phyloP scores from a whole-genome alignment of 2,329 filamentous ascomycete genomes.

The Arthrobotrys pseudoclavata region DNA sequence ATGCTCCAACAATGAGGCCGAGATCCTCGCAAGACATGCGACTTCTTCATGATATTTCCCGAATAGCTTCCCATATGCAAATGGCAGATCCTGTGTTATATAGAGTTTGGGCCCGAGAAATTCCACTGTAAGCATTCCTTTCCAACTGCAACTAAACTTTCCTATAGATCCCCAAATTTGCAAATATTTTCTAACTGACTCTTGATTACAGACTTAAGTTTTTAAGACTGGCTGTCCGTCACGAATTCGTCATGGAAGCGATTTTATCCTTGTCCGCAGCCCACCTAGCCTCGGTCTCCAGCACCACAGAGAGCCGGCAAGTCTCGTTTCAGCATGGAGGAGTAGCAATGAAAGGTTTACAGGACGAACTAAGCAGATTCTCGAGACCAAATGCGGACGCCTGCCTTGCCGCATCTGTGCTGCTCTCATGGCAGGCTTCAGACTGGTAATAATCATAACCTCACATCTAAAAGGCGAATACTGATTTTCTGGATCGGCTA shows the following conservation, averaged over 20 bases:
- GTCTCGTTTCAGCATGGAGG: slow-evolving; percentile 91
- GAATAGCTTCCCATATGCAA: slow-evolving; percentile 85
- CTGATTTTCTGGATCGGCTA: slow-evolving; percentile 68
- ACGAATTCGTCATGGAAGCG: slow-evolving; percentile 93
- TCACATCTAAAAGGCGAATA: slow-evolving; percentile 39
- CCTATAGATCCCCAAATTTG: not conserved
- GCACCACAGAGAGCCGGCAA: slow-evolving; percentile 85
- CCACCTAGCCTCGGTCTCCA: slow-evolving; percentile 89
- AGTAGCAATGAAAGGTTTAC: slow-evolving; percentile 85
- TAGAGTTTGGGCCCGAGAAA: slow-evolving; percentile 91
- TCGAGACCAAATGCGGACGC: slow-evolving; percentile 90
- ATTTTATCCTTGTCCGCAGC: slow-evolving; percentile 94
- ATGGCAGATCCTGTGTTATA: slow-evolving; percentile 83
- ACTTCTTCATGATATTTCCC: slow-evolving; percentile 89
- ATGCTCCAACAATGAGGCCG: slow-evolving; percentile 78
- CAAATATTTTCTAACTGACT: slow-evolving; percentile 56
- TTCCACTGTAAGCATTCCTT: slow-evolving; percentile 80
- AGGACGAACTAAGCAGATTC: slow-evolving; percentile 87
- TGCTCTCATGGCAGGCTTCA: slow-evolving; percentile 94
- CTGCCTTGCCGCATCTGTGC: slow-evolving; percentile 87
- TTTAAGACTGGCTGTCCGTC: slow-evolving; percentile 82
- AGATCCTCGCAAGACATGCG: slow-evolving; percentile 84
- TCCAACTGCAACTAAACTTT: slow-evolving; percentile 50
- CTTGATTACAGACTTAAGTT: slow-evolving; percentile 62
- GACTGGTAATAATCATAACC: slow-evolving; percentile 79